A percentile compares a stretch with the other conserved stretches of the same genome.
Conservation (phyloP, 257 asterid genomes). For the Agastache rugosa region DNA sequence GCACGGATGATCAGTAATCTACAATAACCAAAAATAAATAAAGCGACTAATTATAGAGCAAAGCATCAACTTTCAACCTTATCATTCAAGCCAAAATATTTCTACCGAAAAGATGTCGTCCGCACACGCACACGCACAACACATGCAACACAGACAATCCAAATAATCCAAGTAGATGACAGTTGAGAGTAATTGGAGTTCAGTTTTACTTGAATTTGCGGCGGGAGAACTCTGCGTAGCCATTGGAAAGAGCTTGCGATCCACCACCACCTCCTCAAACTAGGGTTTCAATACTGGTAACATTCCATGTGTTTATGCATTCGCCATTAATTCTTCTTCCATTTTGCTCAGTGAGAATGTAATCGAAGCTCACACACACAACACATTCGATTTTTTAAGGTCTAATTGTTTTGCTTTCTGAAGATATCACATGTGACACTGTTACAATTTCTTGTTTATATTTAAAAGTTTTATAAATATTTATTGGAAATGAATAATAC, state of each 20-base stretch:
- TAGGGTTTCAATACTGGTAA: slow-evolving; percentile 32
- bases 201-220: slow-evolving; percentile 37
- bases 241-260: slow-evolving; percentile 32
- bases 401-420: neutral
- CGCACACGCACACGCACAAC: neutral
- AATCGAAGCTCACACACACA: neutral
- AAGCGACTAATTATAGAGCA: neutral
- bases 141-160: neutral
- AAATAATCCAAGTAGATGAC: neutral
- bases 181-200: neutral
- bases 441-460: no score
- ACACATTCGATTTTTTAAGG: neutral
- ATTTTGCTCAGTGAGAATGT: neutral
- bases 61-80: neutral
- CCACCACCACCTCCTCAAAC: slow-evolving; percentile 6
- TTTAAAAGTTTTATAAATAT: no score
- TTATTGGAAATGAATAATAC: no score
- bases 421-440: no score
- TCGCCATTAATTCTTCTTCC: slow-evolving; percentile 9
- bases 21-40: neutral
- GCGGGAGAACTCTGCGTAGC: slow-evolving; percentile 33
- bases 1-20: slow-evolving; percentile 14
- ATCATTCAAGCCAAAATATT: neutral
- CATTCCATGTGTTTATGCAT: neutral
- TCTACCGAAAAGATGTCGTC: neutral